Percentiles rank a stretch among this genome's conserved stretches.
These are phyloP conservation scores for Galerina marginata DNA, from an alignment of 768 basidiomycete genomes.

Conservation along the genomic window DNA sequence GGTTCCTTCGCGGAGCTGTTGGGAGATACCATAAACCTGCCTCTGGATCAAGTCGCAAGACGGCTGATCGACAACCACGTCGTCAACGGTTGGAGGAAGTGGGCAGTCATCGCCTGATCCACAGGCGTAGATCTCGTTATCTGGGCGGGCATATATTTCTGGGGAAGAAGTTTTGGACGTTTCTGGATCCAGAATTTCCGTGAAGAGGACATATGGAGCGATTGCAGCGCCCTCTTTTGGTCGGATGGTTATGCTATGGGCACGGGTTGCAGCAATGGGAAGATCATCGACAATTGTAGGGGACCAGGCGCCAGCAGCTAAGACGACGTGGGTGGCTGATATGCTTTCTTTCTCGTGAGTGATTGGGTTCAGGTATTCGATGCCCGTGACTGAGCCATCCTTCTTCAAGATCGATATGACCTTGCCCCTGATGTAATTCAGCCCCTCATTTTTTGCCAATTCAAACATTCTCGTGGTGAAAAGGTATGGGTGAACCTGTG, in stretches of 20 bases:
- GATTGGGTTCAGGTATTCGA: slow-evolving; percentile 45
- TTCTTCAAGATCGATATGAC: slow-evolving; percentile 49
- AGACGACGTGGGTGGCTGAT: slow-evolving; percentile 69
- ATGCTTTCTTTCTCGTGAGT: slow-evolving; percentile 38
- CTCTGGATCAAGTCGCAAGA: slow-evolving; percentile 62
- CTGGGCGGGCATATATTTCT: slow-evolving; percentile 76
- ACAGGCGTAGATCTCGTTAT: slow-evolving; percentile 77
- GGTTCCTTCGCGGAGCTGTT: slow-evolving; percentile 56
- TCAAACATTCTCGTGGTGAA: slow-evolving; percentile 78
- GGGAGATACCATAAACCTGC: slow-evolving; percentile 66
- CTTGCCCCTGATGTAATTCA: slow-evolving; percentile 49
- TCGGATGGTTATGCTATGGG: slow-evolving; percentile 74
- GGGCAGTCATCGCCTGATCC: slow-evolving; percentile 76
- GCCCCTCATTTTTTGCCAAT: slow-evolving; percentile 62
- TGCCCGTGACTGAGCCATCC: slow-evolving; percentile 50
- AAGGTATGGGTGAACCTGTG: slow-evolving; percentile 77
- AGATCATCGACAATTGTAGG: slow-evolving; percentile 59
- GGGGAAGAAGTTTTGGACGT: slow-evolving; percentile 45
- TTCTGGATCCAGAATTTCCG: slow-evolving; percentile 57
- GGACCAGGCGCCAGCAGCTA: slow-evolving; percentile 91
- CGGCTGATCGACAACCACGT: slow-evolving; percentile 60
- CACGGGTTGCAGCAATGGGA: slow-evolving; percentile 67
- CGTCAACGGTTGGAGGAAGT: slow-evolving; percentile 73
- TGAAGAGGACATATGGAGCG: slow-evolving; percentile 83
- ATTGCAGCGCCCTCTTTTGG: slow-evolving; percentile 50